Conservation (phyloP, 768 basidiomycete genomes). For the Russula emetica region DNA sequence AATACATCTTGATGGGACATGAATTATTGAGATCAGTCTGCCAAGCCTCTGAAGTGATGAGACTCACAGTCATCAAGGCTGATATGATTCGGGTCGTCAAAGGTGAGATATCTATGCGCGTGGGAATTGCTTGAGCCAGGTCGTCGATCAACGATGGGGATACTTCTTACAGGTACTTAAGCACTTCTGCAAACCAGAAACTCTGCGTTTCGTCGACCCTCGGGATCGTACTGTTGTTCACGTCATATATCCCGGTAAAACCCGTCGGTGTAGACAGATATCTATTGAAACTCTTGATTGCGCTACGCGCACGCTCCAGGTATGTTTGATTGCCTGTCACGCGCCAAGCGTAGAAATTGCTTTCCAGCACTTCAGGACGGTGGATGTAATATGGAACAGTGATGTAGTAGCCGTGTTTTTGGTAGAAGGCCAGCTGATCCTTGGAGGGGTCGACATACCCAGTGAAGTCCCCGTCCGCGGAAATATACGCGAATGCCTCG, state of each 20-base stretch:
- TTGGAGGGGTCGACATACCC: slow-evolving; percentile 40
- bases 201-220: slow-evolving; percentile 62
- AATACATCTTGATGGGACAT: slow-evolving; percentile 39
- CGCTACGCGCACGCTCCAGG: slow-evolving; percentile 56
- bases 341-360: slow-evolving; percentile 76
- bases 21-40: neutral
- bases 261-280: slow-evolving; percentile 47
- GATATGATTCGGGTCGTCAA: slow-evolving; percentile 63
- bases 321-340: slow-evolving; percentile 67
- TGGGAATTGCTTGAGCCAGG: neutral
- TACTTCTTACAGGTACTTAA: slow-evolving; percentile 61
- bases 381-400: slow-evolving; percentile 50
- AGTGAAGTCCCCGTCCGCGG: slow-evolving; percentile 60
- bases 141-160: neutral
- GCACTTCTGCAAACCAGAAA: slow-evolving; percentile 70
- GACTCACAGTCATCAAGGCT: slow-evolving; percentile 62
- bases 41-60: neutral
- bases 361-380: slow-evolving; percentile 75
- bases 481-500: slow-evolving; percentile 60
- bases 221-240: slow-evolving; percentile 41
- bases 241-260: slow-evolving; percentile 55
- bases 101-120: slow-evolving; percentile 56
- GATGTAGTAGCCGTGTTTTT: slow-evolving; percentile 63
- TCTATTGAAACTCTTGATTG: slow-evolving; percentile 54
- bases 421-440: slow-evolving; percentile 49